Percentiles rank a stretch among this genome's conserved stretches.
Conservation (phyloP, 1,139 yeast genomes). For the Pichia sp. region DNA sequence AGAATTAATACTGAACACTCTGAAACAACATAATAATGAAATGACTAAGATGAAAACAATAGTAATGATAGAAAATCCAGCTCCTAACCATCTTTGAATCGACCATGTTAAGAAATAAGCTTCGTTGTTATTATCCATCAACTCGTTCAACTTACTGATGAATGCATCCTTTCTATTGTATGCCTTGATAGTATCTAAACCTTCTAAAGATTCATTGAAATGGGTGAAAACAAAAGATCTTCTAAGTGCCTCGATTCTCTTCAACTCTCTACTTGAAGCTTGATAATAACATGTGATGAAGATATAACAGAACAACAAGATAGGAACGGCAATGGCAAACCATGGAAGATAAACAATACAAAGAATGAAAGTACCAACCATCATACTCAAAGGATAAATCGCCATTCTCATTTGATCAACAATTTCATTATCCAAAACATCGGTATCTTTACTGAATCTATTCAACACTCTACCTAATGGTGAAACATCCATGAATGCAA, state of each 20-base stretch:
- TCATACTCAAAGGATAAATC: constrained; percentile 48
- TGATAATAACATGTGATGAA: constrained; percentile 62
- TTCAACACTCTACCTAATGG: constrained; percentile 61
- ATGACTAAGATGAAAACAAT: constrained; percentile 45
- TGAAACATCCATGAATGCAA: constrained; percentile 58
- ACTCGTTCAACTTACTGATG: constrained; percentile 44
- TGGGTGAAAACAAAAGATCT: constrained; percentile 78
- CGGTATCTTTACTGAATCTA: constrained; percentile 62
- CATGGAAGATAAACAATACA: constrained; percentile 75
- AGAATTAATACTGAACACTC: constrained; percentile 60
- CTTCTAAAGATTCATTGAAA: constrained; percentile 72
- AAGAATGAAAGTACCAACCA: constrained; percentile 62
- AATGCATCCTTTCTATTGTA: constrained; percentile 49
- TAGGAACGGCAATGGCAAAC: constrained; percentile 57
- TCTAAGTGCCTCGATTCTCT: constrained; percentile 75
- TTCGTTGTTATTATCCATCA: constrained; percentile 65
- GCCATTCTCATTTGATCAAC: constrained; percentile 51
- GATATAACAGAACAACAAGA: constrained; percentile 45
- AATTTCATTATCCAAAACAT: constrained; percentile 57
- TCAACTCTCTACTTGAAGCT: constrained; percentile 74
- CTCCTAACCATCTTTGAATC: constrained; percentile 77
- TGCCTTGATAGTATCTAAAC: constrained; percentile 62
- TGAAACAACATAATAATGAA: constrained; percentile 58
- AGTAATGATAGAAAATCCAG: constrained; percentile 58
- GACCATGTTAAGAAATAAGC: constrained; percentile 63